These are phyloP conservation scores for Apiospora saccharicola DNA, from an alignment of 2,329 filamentous ascomycete genomes.

Conservation along the genomic window DNA sequence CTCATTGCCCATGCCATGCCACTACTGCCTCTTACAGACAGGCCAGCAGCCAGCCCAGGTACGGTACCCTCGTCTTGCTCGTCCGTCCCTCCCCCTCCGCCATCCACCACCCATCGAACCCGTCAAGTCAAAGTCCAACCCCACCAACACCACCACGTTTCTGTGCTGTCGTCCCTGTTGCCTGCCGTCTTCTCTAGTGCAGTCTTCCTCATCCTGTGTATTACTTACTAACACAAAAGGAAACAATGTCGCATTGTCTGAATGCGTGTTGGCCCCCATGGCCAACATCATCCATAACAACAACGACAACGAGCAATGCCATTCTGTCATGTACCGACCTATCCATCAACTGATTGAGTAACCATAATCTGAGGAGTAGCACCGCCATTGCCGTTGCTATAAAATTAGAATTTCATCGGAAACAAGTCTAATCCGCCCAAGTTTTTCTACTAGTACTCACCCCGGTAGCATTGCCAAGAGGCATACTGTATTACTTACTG, in stretches of 20 bases:
- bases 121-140: neutral
- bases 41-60: neutral
- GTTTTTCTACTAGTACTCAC: neutral
- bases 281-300: neutral
- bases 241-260: conserved; percentile 14
- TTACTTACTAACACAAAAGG: neutral
- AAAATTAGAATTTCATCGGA: conserved; percentile 17
- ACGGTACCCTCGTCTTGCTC: neutral
- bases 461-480: neutral
- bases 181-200: neutral
- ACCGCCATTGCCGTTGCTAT: conserved; percentile 4
- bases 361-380: neutral
- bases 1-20: conserved; percentile 2
- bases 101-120: neutral
- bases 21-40: conserved; percentile 8
- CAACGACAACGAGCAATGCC: neutral
- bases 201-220: neutral
- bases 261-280: neutral
- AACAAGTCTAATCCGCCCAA: conserved; percentile 15
- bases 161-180: neutral
- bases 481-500: conserved; percentile 3
- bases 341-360: neutral
- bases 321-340: neutral
- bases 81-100: neutral
- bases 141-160: conserved; percentile 17